Percentiles rank a stretch among this genome's conserved stretches.
phyloP scores from a whole-genome alignment of 345 rosid species.

The Turnera subulata region DNA sequence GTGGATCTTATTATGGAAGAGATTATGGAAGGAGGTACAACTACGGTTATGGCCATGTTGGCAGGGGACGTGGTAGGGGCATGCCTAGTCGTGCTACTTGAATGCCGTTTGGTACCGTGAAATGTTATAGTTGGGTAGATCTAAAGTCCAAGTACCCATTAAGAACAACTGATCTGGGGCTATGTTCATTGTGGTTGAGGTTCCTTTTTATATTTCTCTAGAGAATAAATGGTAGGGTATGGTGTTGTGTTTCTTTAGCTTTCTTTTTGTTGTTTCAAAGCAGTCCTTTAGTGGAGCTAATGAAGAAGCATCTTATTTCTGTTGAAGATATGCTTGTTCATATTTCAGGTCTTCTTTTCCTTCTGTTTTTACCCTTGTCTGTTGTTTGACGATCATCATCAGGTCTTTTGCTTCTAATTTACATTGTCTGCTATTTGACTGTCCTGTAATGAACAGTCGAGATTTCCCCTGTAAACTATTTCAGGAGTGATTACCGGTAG shows the following conservation, averaged over 20 bases:
- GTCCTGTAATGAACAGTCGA: too few species aligned
- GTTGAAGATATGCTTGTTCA: not conserved
- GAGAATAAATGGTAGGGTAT: constrained; percentile 19
- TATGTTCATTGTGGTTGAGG: constrained; percentile 4
- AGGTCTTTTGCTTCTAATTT: too few species aligned
- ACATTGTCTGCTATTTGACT: too few species aligned
- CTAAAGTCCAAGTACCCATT: not conserved
- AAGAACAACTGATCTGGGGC: constrained; percentile 11
- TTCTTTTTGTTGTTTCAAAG: not conserved
- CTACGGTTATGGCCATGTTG: constrained; percentile 18
- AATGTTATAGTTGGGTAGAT: constrained; percentile 2
- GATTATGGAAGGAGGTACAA: constrained; percentile 11
- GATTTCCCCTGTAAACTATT: not conserved
- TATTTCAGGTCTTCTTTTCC: not conserved
- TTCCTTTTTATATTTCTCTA: constrained; percentile 10
- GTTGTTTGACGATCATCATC: too few species aligned
- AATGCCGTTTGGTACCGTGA: not conserved
- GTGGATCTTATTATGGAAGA: constrained; percentile 24
- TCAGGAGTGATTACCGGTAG: too few species aligned
- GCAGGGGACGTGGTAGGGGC: constrained; percentile 21
- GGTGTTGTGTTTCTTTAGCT: not conserved
- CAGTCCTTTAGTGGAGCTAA: constrained; percentile 8
- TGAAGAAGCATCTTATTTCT: constrained; percentile 5
- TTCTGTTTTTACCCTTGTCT: not conserved
- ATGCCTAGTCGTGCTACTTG: constrained; percentile 4